Base-by-base conservation (phyloP, 2,329 filamentous ascomycete genomes). In the Trichoderma sp. region DNA sequence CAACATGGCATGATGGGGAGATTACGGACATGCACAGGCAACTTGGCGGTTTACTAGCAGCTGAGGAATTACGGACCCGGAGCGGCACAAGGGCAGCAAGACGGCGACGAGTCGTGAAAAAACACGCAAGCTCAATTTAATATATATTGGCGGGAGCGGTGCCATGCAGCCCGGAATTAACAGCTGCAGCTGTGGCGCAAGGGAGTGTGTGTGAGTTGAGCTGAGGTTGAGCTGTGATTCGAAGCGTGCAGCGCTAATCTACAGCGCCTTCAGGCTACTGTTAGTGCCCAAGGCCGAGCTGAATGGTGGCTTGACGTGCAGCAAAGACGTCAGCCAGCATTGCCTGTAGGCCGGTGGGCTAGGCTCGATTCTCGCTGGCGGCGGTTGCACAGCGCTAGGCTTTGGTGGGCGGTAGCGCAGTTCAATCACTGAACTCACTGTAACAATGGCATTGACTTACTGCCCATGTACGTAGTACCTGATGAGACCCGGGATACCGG, bases 1-100 rank as follows among this genome's bases (percentile, higher is more conserved):
- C 64, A 29, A 45, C 39, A 48, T 63, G 59, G 45, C 59, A 65
- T 45, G 52, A 57, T 57, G 37, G 64, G 19, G 53, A 35, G 56
- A 32, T 45, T 17, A 45, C n/a, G n/a, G n/a, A n/a, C n/a, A n/a
- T n/a, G n/a, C n/a, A n/a, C 42, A 13, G 37, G 34, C 13, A 52
- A 53, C 42, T 29, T n/a, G n/a, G n/a, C n/a, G 10, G 27, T 35
- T 34, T 57, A 25, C 17, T 32, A 34, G 52, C 17, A 54, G 37
- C 37, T 42, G 13, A 15, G 35, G 35, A 37, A n/a, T 48, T 22
- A 48, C 42, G 42, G 42, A 48, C n/a, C 1, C 42, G 19, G n/a
- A 48, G 42, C 42, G 12, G 2, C 8, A 17, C 25, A 19, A n/a
- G n/a, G n/a, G 27, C 5, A 53, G 27, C 32, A 10, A 53, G 27